Percentiles rank a stretch among this genome's conserved stretches.
Conservation (phyloP, 129 eudicot genomes). For the Flaveria linearis region DNA sequence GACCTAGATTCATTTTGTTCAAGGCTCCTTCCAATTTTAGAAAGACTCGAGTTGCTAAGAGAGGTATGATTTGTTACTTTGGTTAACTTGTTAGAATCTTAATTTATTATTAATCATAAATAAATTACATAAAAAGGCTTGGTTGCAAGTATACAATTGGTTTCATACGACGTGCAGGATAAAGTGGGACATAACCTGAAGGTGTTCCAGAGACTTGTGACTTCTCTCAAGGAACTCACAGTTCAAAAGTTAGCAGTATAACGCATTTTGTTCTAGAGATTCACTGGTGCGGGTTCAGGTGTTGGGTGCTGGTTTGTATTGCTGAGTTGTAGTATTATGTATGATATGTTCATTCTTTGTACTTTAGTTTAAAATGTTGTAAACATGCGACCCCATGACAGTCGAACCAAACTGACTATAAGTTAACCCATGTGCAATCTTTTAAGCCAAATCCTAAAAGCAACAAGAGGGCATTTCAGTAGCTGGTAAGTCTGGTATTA, state of each 20-base stretch:
- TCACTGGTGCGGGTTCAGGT: not conserved
- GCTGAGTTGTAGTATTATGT: slow-evolving; percentile 12
- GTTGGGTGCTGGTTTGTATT: not conserved
- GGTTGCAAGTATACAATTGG: not conserved
- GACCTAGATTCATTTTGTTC: slow-evolving; percentile 55
- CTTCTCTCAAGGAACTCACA: slow-evolving; percentile 69
- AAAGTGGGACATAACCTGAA: slow-evolving; percentile 82
- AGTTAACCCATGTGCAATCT: not conserved
- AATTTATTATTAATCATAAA: not conserved
- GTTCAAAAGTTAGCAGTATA: slow-evolving; percentile 51
- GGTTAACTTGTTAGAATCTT: slow-evolving; percentile 3
- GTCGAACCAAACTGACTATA: not conserved
- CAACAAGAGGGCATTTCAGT: too few relatives aligned
- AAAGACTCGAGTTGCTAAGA: slow-evolving; percentile 75
- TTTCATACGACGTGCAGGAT: slow-evolving; percentile 47
- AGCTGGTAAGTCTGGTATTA: too few relatives aligned
- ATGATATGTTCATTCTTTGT: not conserved
- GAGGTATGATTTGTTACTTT: slow-evolving; percentile 58
- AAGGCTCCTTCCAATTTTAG: slow-evolving; percentile 63
- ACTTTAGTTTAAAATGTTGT: not conserved
- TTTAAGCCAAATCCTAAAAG: not conserved
- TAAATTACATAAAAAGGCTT: not conserved
- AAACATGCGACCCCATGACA: not conserved
- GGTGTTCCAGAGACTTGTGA: slow-evolving; percentile 76
- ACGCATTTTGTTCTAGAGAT: not conserved